Evolutionary conservation across 2,329 filamentous ascomycete genomes (phyloP).

Genomic region (Tolypocladium cylindrosporum): DNA sequence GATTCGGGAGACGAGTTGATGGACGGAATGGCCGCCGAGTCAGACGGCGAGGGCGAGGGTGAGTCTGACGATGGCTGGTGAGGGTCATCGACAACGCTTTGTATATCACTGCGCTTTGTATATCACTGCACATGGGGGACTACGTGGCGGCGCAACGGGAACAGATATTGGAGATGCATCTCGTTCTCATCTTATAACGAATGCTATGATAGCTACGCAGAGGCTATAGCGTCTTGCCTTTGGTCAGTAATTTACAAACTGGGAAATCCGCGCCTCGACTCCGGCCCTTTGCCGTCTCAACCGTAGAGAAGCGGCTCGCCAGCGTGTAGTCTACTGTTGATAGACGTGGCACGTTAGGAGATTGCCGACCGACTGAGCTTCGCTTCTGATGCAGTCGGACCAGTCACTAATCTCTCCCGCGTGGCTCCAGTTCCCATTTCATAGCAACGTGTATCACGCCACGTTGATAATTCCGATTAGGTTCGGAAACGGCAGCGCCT

Average conservation of each 20-base stretch:
- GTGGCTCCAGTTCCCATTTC: too few relatives aligned
- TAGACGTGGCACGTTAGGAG: too few relatives aligned
- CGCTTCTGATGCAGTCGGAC: too few relatives aligned
- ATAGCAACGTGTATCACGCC: too few relatives aligned
- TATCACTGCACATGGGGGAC: background rate
- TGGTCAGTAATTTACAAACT: constrained; percentile 28
- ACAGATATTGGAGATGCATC: background rate
- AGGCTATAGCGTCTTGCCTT: constrained; percentile 16
- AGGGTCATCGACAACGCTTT: background rate
- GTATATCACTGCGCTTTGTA: background rate
- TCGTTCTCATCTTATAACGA: background rate
- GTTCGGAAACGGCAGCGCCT: too few relatives aligned
- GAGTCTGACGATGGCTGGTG: constrained; percentile 3
- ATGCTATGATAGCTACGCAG: too few relatives aligned
- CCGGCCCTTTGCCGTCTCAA: constrained; percentile 30
- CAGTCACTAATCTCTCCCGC: too few relatives aligned
- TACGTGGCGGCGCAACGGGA: background rate
- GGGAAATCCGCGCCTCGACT: constrained; percentile 29
- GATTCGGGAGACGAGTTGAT: constrained; percentile 16
- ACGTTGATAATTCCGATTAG: too few relatives aligned
- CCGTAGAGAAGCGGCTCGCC: constrained; percentile 16
- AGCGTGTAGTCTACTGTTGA: too few relatives aligned
- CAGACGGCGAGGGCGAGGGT: constrained; percentile 13
- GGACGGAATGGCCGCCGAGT: constrained; percentile 23
- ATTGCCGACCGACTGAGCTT: too few relatives aligned